Percentiles rank a stretch among this genome's conserved stretches.
Evolutionary conservation across 2,329 filamentous ascomycete genomes (phyloP).

Genomic region (Aspergillus fructus): DNA sequence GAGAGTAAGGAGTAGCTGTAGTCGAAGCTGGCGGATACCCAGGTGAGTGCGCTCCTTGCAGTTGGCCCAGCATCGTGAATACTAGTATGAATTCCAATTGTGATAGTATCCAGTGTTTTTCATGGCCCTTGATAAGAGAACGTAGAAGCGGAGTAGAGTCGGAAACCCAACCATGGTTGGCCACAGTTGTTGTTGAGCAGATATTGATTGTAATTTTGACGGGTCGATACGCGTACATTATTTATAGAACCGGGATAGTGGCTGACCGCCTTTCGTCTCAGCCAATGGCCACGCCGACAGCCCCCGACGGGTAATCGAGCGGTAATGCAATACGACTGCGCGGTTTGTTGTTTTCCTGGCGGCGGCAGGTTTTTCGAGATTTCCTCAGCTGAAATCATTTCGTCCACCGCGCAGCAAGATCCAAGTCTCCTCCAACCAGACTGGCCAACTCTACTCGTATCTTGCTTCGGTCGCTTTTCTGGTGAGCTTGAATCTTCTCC

Average conservation of each 20-base stretch:
- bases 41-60: constrained; percentile 4
- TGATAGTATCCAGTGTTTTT: neutral
- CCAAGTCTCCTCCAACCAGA: neutral
- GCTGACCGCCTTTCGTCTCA: neutral
- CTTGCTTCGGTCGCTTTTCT: constrained; percentile 8
- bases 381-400: constrained; percentile 6
- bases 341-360: neutral
- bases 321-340: neutral
- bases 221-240: neutral
- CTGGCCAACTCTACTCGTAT: neutral
- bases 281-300: neutral
- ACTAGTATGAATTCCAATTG: neutral
- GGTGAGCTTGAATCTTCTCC: constrained; percentile 2
- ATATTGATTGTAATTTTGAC: neutral
- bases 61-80: neutral
- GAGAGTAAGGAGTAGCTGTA: constrained; percentile 11
- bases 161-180: neutral
- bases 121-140: neutral
- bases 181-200: neutral
- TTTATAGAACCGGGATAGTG: neutral
- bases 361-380: constrained; percentile 4
- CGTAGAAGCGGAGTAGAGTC: too few species aligned
- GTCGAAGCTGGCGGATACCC: neutral
- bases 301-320: neutral
- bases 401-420: neutral